Conservation (phyloP, 2,329 filamentous ascomycete genomes). For the Diplodia scrobiculata region DNA sequence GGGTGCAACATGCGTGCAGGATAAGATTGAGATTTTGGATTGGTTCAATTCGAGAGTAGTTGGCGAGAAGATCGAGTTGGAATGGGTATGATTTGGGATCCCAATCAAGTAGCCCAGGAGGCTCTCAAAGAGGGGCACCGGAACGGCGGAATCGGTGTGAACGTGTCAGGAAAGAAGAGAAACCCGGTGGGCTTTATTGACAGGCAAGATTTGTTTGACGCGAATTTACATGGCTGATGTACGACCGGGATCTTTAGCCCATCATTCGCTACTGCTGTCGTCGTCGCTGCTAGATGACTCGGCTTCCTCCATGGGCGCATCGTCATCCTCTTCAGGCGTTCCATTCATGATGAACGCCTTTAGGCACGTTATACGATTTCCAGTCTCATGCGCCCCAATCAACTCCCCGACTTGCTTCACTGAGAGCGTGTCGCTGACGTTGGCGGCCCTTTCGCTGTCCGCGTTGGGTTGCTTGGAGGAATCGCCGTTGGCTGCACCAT, state of each 20-base stretch:
- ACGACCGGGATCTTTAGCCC: conserved; percentile 3
- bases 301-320: conserved; percentile 33
- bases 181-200: neutral
- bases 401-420: conserved; percentile 62
- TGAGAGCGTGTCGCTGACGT: conserved; percentile 10
- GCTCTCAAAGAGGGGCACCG: neutral
- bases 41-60: conserved; percentile 60
- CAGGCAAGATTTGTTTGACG: neutral
- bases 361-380: conserved; percentile 86
- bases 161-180: neutral
- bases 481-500: conserved; percentile 31
- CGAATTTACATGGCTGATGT: conserved; percentile 1
- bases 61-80: conserved; percentile 52
- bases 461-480: conserved; percentile 10
- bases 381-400: conserved; percentile 78
- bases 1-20: conserved; percentile 46
- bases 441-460: conserved; percentile 26
- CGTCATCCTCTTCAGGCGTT: conserved; percentile 35
- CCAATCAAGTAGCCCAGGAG: neutral
- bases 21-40: conserved; percentile 55
- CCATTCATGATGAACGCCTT: conserved; percentile 80
- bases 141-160: neutral
- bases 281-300: conserved; percentile 30
- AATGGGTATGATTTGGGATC: neutral
- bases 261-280: conserved; percentile 31